Evolutionary conservation across 495 filamentous ascomycete species (phyloP).

Genomic region (Aspergillus asperescens): DNA sequence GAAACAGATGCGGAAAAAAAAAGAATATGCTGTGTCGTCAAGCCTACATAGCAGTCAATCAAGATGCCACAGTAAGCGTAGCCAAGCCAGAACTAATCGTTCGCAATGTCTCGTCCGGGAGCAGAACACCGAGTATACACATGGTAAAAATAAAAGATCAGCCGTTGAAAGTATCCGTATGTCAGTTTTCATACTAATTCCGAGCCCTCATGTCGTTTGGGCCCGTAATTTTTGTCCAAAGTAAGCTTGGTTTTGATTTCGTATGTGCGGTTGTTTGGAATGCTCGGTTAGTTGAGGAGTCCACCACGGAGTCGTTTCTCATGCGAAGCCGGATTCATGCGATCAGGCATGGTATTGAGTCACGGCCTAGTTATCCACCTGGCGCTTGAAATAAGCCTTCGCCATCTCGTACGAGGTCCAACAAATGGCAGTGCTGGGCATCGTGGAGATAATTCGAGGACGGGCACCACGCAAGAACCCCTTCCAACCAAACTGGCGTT

Average conservation of each 20-base stretch:
- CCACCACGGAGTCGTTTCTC: not conserved
- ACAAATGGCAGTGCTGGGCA: constrained; percentile 98
- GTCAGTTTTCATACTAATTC: not conserved
- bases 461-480: constrained; percentile 92
- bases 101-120: constrained; percentile 13
- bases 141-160: constrained; percentile 15
- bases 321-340: constrained; percentile 13
- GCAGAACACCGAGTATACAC: constrained; percentile 12
- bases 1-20: constrained; percentile 9
- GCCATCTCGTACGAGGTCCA: constrained; percentile 83
- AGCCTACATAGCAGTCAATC: constrained; percentile 8
- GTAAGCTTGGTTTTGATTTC: not conserved
- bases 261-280: constrained; percentile 3
- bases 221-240: not conserved
- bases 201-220: not conserved
- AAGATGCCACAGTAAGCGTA: constrained; percentile 6
- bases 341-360: constrained; percentile 11
- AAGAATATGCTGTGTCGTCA: constrained; percentile 11
- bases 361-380: constrained; percentile 21
- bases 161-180: constrained; percentile 4
- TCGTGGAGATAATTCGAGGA: constrained; percentile 89
- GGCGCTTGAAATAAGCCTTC: constrained; percentile 64
- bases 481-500: constrained; percentile 71
- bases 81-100: constrained; percentile 5
- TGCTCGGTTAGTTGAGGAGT: not conserved